Percentiles rank a stretch among this genome's conserved stretches.
Evolutionary conservation across 768 basidiomycete genomes (phyloP).

Genomic region (Lactarius akahatsu): DNA sequence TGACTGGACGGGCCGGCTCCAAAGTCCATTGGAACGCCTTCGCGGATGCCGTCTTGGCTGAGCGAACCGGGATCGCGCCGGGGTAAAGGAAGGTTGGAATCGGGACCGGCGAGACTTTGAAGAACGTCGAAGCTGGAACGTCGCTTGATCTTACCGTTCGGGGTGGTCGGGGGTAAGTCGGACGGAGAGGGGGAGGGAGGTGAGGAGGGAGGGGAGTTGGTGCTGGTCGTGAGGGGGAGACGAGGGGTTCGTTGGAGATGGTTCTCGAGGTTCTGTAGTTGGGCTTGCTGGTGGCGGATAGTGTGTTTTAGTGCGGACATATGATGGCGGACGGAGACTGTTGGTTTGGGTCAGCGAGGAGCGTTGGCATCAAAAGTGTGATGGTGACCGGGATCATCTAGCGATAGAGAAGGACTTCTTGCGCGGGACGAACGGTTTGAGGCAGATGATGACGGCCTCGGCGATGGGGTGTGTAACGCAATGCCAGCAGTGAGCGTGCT

Average conservation of each 20-base stretch:
- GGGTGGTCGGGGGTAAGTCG: constrained; percentile 34
- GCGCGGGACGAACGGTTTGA: constrained; percentile 27
- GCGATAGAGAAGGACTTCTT: constrained; percentile 23
- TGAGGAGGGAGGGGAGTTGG: constrained; percentile 42
- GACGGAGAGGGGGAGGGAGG: constrained; percentile 29
- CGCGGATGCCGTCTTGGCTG: constrained; percentile 60
- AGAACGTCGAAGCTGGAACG: constrained; percentile 73
- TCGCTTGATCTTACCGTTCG: constrained; percentile 47
- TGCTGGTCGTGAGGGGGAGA: constrained; percentile 46
- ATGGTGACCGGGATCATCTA: constrained; percentile 27
- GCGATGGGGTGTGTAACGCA: constrained; percentile 11
- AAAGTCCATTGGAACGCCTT: constrained; percentile 69
- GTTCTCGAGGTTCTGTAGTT: constrained; percentile 67
- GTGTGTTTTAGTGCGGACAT: constrained; percentile 80
- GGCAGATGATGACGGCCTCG: constrained; percentile 22
- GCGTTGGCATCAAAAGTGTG: background rate
- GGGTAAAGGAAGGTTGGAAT: constrained; percentile 72
- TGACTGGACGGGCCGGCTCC: constrained; percentile 40
- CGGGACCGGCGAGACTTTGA: constrained; percentile 69
- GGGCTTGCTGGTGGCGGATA: constrained; percentile 83
- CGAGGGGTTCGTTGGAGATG: constrained; percentile 66
- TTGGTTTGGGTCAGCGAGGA: constrained; percentile 6
- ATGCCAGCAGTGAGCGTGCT: background rate
- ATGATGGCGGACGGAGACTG: constrained; percentile 75
- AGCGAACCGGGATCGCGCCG: constrained; percentile 45